These are phyloP conservation scores for Boletus vinaceobasis DNA, from an alignment of 768 basidiomycete species.

Conservation along the genomic window DNA sequence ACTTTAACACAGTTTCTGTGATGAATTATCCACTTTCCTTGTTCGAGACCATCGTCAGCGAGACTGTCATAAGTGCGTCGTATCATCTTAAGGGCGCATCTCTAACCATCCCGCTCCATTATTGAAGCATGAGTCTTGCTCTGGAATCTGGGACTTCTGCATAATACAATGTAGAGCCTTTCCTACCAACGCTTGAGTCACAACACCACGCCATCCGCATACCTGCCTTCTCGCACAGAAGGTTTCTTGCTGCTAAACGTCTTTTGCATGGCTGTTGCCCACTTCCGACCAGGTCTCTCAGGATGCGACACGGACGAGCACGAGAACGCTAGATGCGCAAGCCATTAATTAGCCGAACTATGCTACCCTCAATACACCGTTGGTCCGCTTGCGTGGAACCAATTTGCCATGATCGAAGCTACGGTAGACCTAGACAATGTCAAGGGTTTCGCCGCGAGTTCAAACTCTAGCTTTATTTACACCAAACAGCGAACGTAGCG, in stretches of 20 bases:
- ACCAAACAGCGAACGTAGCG: background rate
- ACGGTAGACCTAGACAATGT: conserved; percentile 50
- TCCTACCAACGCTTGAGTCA: background rate
- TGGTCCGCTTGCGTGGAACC: no score
- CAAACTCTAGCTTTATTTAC: conserved; percentile 35
- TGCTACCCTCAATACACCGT: no score
- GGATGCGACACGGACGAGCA: conserved; percentile 36
- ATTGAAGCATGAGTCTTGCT: background rate
- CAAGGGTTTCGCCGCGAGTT: conserved; percentile 58
- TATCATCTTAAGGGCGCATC: background rate
- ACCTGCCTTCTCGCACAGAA: conserved; percentile 29
- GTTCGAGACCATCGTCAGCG: conserved; percentile 9
- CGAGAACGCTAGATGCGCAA: conserved; percentile 35
- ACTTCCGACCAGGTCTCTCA: conserved; percentile 22
- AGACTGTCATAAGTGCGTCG: conserved; percentile 11
- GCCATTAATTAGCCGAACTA: conserved; percentile 24
- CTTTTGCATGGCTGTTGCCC: conserved; percentile 14
- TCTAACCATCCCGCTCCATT: background rate
- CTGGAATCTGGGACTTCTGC: background rate
- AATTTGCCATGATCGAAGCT: background rate
- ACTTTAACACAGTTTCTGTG: background rate
- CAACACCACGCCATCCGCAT: background rate
- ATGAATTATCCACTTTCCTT: conserved; percentile 5
- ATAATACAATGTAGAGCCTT: conserved; percentile 38
- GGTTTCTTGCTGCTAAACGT: conserved; percentile 42